A percentile compares a stretch with the other conserved stretches of the same genome.
These are phyloP conservation scores for Hygrophorus russula DNA, from an alignment of 768 basidiomycete species.

Conservation along the genomic window DNA sequence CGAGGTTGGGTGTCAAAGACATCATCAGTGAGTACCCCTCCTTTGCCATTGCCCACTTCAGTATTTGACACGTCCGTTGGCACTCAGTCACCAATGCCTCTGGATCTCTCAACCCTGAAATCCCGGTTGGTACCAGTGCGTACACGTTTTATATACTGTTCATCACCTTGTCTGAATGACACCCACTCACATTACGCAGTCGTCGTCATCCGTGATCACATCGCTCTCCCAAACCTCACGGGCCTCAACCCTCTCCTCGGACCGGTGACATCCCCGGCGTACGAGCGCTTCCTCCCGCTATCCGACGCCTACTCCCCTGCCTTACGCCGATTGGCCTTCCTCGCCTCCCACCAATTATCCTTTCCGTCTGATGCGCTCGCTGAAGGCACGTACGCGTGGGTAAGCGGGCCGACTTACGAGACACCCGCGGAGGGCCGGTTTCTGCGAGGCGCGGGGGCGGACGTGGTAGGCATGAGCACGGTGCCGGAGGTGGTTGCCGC, in stretches of 20 bases:
- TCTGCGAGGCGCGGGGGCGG: slow-evolving; percentile 62
- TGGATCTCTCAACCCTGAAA: slow-evolving; percentile 62
- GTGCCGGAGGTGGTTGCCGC: slow-evolving; percentile 83
- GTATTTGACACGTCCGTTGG: not conserved
- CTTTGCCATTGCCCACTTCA: slow-evolving; percentile 1
- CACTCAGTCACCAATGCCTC: slow-evolving; percentile 77
- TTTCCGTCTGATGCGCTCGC: slow-evolving; percentile 45
- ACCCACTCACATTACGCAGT: slow-evolving; percentile 32
- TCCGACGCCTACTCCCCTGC: slow-evolving; percentile 72
- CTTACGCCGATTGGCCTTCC: slow-evolving; percentile 64
- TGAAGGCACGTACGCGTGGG: slow-evolving; percentile 87
- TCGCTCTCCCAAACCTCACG: slow-evolving; percentile 68
- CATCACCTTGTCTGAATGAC: not conserved
- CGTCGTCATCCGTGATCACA: slow-evolving; percentile 75
- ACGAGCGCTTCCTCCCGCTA: slow-evolving; percentile 73
- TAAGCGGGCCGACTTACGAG: slow-evolving; percentile 84
- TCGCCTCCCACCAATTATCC: slow-evolving; percentile 52
- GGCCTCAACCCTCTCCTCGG: slow-evolving; percentile 77
- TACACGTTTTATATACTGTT: not conserved
- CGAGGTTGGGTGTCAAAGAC: slow-evolving; percentile 61
- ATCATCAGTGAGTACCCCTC: slow-evolving; percentile 49
- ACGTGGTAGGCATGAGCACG: slow-evolving; percentile 93
- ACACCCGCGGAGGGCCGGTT: slow-evolving; percentile 80
- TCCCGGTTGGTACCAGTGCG: slow-evolving; percentile 76
- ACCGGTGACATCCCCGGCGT: slow-evolving; percentile 41